A percentile compares a stretch with the other conserved stretches of the same genome.
Evolutionary conservation across 768 basidiomycete genomes (phyloP).

Genomic region (Termitomyces bulborhizus): DNA sequence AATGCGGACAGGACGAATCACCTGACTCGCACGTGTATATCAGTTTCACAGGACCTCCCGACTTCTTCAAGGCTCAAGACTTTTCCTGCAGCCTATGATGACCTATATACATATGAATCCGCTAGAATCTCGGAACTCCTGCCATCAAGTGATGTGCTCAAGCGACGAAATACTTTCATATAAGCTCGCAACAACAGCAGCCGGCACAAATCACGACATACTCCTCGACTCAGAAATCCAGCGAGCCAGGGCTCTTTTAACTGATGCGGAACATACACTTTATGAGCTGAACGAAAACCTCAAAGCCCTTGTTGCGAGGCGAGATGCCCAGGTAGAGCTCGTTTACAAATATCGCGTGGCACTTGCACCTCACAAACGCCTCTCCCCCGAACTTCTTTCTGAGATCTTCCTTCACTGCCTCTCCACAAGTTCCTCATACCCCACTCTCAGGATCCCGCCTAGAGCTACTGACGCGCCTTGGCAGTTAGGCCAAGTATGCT

Average conservation of each 20-base stretch:
- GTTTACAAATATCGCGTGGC: constrained; percentile 1
- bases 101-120: background rate
- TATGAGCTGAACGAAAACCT: background rate
- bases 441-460: background rate
- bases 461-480: constrained; percentile 1
- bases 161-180: background rate
- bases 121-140: background rate
- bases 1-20: background rate
- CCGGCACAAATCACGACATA: background rate
- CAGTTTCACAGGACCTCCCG: background rate
- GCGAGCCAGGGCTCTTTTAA: background rate
- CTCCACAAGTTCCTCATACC: background rate
- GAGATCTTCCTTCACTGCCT: constrained; percentile 9
- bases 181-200: background rate
- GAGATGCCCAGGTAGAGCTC: constrained; percentile 4
- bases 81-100: background rate
- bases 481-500: constrained; percentile 9
- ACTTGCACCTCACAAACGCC: constrained; percentile 10
- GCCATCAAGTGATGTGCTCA: background rate
- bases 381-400: constrained; percentile 7
- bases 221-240: constrained; percentile 3
- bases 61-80: background rate
- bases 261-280: background rate
- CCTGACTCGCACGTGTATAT: background rate
- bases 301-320: background rate